Percentiles rank a stretch among this genome's conserved stretches.
Conservation (phyloP, 148 eudicot species). For the Agrostemma githago region DNA sequence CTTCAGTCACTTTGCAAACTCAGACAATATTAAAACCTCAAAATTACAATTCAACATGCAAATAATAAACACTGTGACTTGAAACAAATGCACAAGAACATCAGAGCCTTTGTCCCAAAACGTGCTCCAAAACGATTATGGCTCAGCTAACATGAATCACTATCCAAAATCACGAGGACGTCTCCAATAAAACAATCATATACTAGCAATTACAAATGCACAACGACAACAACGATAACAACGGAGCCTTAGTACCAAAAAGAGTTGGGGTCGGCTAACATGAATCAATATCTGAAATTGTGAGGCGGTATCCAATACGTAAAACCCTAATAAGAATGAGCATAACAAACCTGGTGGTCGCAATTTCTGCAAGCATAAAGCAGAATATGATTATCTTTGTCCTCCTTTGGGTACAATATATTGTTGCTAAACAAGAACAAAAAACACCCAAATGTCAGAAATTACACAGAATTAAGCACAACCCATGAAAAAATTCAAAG, state of each 20-base stretch:
- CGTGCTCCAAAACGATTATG: too few relatives aligned
- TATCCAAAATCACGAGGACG: too few relatives aligned
- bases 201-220: neutral
- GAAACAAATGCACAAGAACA: neutral
- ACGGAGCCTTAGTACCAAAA: neutral
- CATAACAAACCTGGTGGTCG: conserved; percentile 65
- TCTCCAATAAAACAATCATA: too few relatives aligned
- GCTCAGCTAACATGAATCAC: too few relatives aligned
- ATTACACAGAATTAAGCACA: neutral
- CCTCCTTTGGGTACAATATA: conserved; percentile 92
- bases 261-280: too few relatives aligned
- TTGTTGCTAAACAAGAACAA: conserved; percentile 58
- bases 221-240: neutral
- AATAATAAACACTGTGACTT: neutral
- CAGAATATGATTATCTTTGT: conserved; percentile 72
- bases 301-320: too few relatives aligned
- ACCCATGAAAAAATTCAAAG: neutral
- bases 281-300: too few relatives aligned
- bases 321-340: conserved; percentile 5
- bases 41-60: neutral
- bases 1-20: neutral
- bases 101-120: too few relatives aligned
- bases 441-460: neutral
- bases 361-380: conserved; percentile 95
- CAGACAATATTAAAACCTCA: neutral